Conservation (phyloP, 352 stramenopile genomes). For the Phytophthora citrophthora region DNA sequence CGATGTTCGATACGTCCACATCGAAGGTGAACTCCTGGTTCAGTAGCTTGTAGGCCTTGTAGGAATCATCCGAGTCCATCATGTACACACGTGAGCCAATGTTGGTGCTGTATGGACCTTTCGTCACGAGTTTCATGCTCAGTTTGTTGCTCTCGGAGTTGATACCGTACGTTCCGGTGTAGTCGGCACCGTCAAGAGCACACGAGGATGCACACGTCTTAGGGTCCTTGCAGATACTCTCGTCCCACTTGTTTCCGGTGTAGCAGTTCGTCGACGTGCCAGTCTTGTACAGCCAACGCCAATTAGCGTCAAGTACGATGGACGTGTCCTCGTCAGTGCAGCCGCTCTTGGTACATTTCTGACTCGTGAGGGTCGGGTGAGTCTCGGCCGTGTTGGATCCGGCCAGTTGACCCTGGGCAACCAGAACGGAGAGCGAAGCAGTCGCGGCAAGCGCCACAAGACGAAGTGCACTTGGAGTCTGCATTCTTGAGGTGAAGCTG, state of each 20-base stretch:
- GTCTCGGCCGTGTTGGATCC: conserved; percentile 38
- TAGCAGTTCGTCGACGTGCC: conserved; percentile 63
- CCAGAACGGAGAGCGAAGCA: not conserved
- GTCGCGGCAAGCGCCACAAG: conserved; percentile 16
- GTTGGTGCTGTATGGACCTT: conserved; percentile 54
- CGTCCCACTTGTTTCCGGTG: conserved; percentile 53
- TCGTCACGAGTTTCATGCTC: conserved; percentile 54
- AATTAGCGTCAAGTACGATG: conserved; percentile 68
- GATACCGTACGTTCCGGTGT: conserved; percentile 62
- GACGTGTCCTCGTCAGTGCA: conserved; percentile 51
- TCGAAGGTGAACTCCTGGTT: conserved; percentile 75
- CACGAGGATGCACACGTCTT: conserved; percentile 51
- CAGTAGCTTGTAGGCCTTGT: conserved; percentile 63
- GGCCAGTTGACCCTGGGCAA: not conserved
- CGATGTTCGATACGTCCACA: conserved; percentile 57
- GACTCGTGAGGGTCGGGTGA: conserved; percentile 48
- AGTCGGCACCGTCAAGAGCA: conserved; percentile 60
- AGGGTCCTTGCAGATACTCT: conserved; percentile 48
- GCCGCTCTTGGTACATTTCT: conserved; percentile 30
- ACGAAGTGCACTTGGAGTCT: conserved; percentile 27
- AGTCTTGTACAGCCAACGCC: conserved; percentile 63
- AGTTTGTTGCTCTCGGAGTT: conserved; percentile 29
- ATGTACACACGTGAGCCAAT: conserved; percentile 69
- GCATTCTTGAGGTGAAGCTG: conserved; percentile 16
- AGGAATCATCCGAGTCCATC: conserved; percentile 37